Base-by-base conservation (phyloP, 805 yeast species). In the Ogataea zsoltii region DNA sequence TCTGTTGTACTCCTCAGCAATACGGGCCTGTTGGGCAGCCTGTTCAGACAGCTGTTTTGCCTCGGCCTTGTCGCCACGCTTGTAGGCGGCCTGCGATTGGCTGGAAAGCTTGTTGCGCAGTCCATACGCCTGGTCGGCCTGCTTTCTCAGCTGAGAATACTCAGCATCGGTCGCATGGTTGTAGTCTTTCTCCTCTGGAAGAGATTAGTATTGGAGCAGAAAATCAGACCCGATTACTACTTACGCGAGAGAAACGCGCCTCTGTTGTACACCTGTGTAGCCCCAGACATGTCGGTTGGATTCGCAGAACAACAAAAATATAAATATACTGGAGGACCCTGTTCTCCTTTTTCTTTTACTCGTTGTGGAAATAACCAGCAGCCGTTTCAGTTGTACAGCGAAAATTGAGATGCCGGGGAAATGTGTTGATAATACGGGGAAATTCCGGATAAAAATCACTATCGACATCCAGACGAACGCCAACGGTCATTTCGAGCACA, bases 1-100 rank as follows among this genome's bases (percentile, higher is more conserved):
- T 15, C 72, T 69, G 66, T 91, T 91, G 61, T 74, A 79, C 31
- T 71, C 62, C 35, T 89, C 96, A 28, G 89, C 94, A 52, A 82
- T 67, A 0, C 59, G 66, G 23, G 70, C 71, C 48, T 80, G 80
- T 49, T 74, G 62, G 60, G 88, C 84, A 26, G 92, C 83, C 60
- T 82, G 68, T 30, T 79, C 80, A 41, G 95, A 85, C 48, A 87
- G 70, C 48, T 80, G 79, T 54, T 85, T 83, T 1, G 98, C 98
- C 53, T 66, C 68, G 11, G 73, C 75, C 44, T 83, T 83, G 59
- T 90, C 85, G 3, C 97, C 97, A 2, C 67, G 57, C 49, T 85
- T 73, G 61, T 76, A 92, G 1, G 97, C 96, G 15, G 68, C 66
- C 63, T 91, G 94, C 1, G 97, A 87, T 57, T 85, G 74, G 37